These are phyloP conservation scores for Senna tora DNA, from an alignment of 306 rosid genomes.

Conservation along the genomic window DNA sequence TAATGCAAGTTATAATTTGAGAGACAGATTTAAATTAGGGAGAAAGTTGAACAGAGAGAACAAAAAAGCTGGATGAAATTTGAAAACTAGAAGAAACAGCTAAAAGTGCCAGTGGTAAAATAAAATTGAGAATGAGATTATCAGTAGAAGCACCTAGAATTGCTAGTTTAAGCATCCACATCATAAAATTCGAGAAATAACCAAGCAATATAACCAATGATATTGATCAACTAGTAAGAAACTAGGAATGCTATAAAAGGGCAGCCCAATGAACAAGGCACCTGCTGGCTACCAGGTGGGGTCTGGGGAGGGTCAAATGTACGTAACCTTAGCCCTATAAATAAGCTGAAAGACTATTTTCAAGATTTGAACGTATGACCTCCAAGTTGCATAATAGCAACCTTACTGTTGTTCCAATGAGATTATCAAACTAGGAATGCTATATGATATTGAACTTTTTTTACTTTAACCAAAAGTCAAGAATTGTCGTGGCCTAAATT, in stretches of 20 bases:
- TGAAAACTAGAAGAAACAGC: background rate
- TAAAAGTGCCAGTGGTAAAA: background rate
- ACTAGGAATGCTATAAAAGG: no score
- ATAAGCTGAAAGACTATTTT: no score
- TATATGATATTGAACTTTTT: background rate
- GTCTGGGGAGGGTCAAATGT: no score
- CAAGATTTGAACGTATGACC: no score
- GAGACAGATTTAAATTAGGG: conserved; percentile 4
- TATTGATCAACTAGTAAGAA: background rate
- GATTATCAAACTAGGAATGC: no score
- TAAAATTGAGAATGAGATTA: background rate
- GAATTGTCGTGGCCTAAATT: background rate
- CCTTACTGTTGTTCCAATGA: no score
- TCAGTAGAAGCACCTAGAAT: background rate
- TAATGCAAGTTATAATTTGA: conserved; percentile 37
- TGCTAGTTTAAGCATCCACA: background rate
- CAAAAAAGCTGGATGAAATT: background rate
- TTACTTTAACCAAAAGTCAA: background rate
- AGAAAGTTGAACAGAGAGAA: conserved; percentile 6
- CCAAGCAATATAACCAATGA: background rate
- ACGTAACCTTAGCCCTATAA: no score
- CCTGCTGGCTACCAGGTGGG: no score
- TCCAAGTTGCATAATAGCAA: no score
- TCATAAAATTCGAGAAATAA: background rate
- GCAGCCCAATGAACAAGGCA: no score